A percentile compares a stretch with the other conserved stretches of the same genome.
phyloP scores from a whole-genome alignment of 768 basidiomycete genomes.

The Mycena maculata region DNA sequence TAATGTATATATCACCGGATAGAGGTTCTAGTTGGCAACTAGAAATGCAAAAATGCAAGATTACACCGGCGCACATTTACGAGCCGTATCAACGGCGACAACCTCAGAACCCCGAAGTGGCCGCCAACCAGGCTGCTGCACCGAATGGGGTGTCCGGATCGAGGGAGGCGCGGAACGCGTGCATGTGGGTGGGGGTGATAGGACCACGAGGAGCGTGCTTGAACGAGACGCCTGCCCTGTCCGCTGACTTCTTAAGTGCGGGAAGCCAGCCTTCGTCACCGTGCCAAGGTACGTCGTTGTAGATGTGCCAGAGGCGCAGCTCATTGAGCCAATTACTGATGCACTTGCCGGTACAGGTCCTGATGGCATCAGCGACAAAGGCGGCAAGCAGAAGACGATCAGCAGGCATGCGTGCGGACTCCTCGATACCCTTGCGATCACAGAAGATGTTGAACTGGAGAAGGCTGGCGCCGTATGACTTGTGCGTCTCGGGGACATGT shows the following conservation, averaged over 20 bases:
- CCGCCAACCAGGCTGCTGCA: not conserved
- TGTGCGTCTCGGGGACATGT: conserved; percentile 22
- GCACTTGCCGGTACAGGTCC: not conserved
- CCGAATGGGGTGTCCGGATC: not conserved
- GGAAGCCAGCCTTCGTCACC: not conserved
- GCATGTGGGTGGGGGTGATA: not conserved
- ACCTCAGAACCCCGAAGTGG: not conserved
- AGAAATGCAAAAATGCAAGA: too few species aligned
- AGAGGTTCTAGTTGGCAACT: too few species aligned
- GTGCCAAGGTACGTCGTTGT: not conserved
- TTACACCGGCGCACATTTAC: too few species aligned
- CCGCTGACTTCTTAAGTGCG: not conserved
- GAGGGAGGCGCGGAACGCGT: not conserved
- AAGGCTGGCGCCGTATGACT: too few species aligned
- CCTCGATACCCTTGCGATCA: not conserved
- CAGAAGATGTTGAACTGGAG: too few species aligned
- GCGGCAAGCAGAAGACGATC: not conserved
- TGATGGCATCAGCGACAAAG: not conserved
- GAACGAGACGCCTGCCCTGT: conserved; percentile 3
- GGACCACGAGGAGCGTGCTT: not conserved
- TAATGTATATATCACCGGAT: too few species aligned
- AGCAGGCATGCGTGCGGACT: not conserved
- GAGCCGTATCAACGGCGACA: too few species aligned
- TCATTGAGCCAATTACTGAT: not conserved
- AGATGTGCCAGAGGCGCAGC: not conserved